Conservation (phyloP, 148 eudicot species). For the Euryodendron excelsum region DNA sequence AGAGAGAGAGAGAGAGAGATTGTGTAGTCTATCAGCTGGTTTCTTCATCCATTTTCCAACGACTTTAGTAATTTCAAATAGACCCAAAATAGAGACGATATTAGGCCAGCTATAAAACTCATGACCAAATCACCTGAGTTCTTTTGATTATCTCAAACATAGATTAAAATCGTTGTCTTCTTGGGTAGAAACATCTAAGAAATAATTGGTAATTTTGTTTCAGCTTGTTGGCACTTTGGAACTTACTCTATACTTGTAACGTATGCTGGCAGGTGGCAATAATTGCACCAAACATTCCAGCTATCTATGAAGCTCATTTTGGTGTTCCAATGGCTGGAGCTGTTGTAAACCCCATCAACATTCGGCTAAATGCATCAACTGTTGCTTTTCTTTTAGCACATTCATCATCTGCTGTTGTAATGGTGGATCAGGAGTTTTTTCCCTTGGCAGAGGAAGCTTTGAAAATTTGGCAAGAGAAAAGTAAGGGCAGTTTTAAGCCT, state of each 20-base stretch:
- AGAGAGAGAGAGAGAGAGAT: too few relatives aligned
- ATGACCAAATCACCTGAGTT: neutral
- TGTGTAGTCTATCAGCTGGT: neutral
- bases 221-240: neutral
- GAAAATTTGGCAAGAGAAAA: slow-evolving; percentile 51
- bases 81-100: neutral
- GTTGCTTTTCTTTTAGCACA: slow-evolving; percentile 79
- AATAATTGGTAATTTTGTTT: neutral
- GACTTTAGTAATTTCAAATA: too few relatives aligned
- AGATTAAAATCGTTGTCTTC: neutral
- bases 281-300: slow-evolving; percentile 90
- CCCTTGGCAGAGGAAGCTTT: slow-evolving; percentile 78
- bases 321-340: slow-evolving; percentile 98
- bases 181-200: neutral
- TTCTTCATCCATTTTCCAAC: neutral
- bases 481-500: slow-evolving; percentile 49
- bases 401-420: slow-evolving; percentile 60
- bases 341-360: slow-evolving; percentile 75
- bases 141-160: neutral
- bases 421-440: slow-evolving; percentile 94
- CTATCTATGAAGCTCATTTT: slow-evolving; percentile 92
- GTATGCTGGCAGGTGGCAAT: slow-evolving; percentile 73
- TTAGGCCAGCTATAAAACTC: neutral
- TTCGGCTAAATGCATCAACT: slow-evolving; percentile 85
- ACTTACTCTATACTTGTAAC: slow-evolving; percentile 5